A percentile compares a stretch with the other conserved stretches of the same genome.
phyloP scores from a whole-genome alignment of 495 filamentous ascomycete genomes.

The Rusavskia elegans region DNA sequence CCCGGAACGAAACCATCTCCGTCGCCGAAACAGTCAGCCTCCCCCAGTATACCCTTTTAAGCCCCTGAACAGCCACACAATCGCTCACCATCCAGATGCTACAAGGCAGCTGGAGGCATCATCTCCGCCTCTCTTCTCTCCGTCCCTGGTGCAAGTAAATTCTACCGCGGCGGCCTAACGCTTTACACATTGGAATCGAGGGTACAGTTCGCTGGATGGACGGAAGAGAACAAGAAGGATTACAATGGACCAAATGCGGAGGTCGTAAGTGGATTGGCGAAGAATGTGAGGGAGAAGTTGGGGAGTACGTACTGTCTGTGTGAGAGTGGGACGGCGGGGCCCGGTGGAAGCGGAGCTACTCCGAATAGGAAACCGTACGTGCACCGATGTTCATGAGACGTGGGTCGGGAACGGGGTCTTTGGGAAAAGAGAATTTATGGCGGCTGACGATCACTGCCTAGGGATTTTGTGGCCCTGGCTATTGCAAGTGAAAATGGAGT shows the following conservation, averaged over 20 bases:
- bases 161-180: constrained; percentile 45
- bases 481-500: constrained; percentile 32
- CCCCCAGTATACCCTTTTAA: background rate
- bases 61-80: no score
- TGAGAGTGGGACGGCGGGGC: constrained; percentile 49
- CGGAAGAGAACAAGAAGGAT: constrained; percentile 25
- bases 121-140: constrained; percentile 39
- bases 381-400: background rate
- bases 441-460: constrained; percentile 6
- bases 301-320: constrained; percentile 37
- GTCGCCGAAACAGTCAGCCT: constrained; percentile 41
- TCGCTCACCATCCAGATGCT: no score
- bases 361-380: constrained; percentile 40
- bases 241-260: constrained; percentile 43
- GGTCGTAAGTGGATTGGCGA: constrained; percentile 37
- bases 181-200: constrained; percentile 47
- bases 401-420: no score
- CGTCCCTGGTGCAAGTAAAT: constrained; percentile 34
- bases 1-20: constrained; percentile 35
- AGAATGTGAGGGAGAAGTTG: constrained; percentile 34
- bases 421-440: background rate
- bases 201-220: constrained; percentile 45
- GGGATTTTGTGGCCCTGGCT: constrained; percentile 44
- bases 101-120: constrained; percentile 43
- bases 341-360: constrained; percentile 34